A percentile compares a stretch with the other conserved stretches of the same genome.
phyloP scores from a whole-genome alignment of 192 early-diverging fungal species.

The Entophlyctis helioformis region DNA sequence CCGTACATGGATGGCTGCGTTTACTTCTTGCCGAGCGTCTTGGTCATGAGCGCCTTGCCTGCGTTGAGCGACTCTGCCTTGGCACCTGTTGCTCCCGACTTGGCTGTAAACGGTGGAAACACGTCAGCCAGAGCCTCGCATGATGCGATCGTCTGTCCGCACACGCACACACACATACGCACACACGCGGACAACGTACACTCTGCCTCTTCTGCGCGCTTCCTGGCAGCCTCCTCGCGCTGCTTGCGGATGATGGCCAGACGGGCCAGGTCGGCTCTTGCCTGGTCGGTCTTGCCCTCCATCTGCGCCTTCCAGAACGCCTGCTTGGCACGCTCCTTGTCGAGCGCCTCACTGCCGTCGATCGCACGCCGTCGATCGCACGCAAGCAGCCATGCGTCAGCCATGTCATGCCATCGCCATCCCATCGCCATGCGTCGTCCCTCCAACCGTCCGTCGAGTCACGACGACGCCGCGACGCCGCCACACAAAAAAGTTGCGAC shows the following conservation, averaged over 20 bases:
- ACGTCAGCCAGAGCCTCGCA: too few species aligned
- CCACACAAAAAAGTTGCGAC: not conserved
- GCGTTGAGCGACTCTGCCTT: conserved; percentile 27
- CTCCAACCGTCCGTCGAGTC: not conserved
- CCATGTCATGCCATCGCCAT: not conserved
- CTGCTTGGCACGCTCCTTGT: conserved; percentile 29
- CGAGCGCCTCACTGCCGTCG: conserved; percentile 31
- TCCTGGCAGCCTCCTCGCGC: conserved; percentile 36
- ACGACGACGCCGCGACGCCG: not conserved
- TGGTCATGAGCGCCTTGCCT: conserved; percentile 21
- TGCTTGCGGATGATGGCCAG: conserved; percentile 42
- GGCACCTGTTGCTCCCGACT: conserved; percentile 10
- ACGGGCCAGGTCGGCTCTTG: conserved; percentile 32
- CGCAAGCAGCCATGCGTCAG: not conserved
- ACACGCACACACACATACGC: too few species aligned
- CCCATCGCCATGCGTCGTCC: not conserved
- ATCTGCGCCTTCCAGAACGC: conserved; percentile 34
- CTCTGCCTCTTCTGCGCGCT: conserved; percentile 25
- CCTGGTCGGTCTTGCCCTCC: conserved; percentile 46
- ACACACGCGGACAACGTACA: not conserved
- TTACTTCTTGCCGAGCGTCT: conserved; percentile 14
- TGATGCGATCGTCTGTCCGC: too few species aligned
- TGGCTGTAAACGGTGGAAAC: too few species aligned
- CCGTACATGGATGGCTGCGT: too few species aligned
- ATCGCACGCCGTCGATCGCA: not conserved